These are phyloP conservation scores for Infundibulicybe gibba DNA, from an alignment of 768 basidiomycete species.

Conservation along the genomic window DNA sequence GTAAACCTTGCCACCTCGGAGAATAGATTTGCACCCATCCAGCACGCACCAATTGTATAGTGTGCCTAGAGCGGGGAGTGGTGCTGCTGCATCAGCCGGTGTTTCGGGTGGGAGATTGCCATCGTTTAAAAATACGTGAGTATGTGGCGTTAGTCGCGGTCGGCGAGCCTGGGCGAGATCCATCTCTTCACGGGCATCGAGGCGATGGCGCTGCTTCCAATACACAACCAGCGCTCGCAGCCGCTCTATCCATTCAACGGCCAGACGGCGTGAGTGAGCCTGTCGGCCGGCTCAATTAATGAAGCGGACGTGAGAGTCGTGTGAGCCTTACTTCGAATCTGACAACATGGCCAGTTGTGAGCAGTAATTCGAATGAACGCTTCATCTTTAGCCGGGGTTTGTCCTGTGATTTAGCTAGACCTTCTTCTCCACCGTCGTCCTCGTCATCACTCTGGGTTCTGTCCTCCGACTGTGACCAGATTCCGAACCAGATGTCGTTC, in stretches of 20 bases:
- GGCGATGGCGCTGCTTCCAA: conserved; percentile 75
- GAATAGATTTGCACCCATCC: conserved; percentile 72
- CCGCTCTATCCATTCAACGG: conserved; percentile 83
- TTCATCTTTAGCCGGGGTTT: conserved; percentile 47
- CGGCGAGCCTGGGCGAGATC: conserved; percentile 62
- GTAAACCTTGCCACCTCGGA: conserved; percentile 71
- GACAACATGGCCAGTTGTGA: conserved; percentile 64
- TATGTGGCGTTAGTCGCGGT: conserved; percentile 57
- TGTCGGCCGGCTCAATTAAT: conserved; percentile 20
- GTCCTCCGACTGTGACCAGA: conserved; percentile 34
- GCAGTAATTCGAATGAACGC: conserved; percentile 74
- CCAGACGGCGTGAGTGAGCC: conserved; percentile 62
- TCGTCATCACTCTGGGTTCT: conserved; percentile 47
- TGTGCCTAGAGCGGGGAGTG: conserved; percentile 53
- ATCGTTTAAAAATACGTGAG: conserved; percentile 36
- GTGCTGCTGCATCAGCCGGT: conserved; percentile 47
- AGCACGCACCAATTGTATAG: conserved; percentile 89
- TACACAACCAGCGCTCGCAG: conserved; percentile 69
- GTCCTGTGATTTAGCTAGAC: conserved; percentile 36
- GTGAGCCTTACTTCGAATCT: conserved; percentile 70
- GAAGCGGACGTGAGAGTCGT: background rate
- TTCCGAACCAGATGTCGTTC: conserved; percentile 26
- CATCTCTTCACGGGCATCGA: conserved; percentile 80
- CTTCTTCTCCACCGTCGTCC: conserved; percentile 66
- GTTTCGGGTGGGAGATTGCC: conserved; percentile 45